Percentiles rank a stretch among this genome's conserved stretches.
Evolutionary conservation across 2,329 filamentous ascomycete species (phyloP).

Genomic region (Pseudogymnoascus pannorum): DNA sequence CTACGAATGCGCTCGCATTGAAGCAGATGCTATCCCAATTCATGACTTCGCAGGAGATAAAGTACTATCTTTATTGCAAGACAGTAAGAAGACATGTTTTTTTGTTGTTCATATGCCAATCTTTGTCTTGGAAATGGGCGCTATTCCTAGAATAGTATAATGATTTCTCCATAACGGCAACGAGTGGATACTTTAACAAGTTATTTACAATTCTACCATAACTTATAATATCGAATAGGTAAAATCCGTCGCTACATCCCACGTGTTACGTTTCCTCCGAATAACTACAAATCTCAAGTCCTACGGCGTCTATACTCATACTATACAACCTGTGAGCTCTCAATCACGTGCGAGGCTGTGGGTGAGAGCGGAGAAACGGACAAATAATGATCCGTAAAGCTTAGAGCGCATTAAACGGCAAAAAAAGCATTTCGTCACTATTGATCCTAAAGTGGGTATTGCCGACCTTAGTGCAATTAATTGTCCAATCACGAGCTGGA

Average conservation of each 20-base stretch:
- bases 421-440: not conserved
- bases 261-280: too few species aligned
- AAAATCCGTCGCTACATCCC: too few species aligned
- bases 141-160: not conserved
- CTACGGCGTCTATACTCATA: not conserved
- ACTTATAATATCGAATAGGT: not conserved
- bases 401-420: not conserved
- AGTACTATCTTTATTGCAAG: conserved; percentile 23
- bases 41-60: conserved; percentile 18
- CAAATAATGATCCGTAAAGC: not conserved
- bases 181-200: not conserved
- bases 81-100: not conserved
- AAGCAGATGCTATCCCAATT: conserved; percentile 32
- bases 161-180: not conserved
- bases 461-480: not conserved
- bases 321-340: not conserved
- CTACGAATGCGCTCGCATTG: conserved; percentile 37
- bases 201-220: not conserved
- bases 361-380: not conserved
- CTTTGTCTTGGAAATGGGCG: not conserved
- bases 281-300: not conserved
- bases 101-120: not conserved
- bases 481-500: not conserved
- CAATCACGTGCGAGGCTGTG: not conserved
- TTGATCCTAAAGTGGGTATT: not conserved